phyloP scores from a whole-genome alignment of 805 yeast genomes.

The Kuraishia cidri region DNA sequence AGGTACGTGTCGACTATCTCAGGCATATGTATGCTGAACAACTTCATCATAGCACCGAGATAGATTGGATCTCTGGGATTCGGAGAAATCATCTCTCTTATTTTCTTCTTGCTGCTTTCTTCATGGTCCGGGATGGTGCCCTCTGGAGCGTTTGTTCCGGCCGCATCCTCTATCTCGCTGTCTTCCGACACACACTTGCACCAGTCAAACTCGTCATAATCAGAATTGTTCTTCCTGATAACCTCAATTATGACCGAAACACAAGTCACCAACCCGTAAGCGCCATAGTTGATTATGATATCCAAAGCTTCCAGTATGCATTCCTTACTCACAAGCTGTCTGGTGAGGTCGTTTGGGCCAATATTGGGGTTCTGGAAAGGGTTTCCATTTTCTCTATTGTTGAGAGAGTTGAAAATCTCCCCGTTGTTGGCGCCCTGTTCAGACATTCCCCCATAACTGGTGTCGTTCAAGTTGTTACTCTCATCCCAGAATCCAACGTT shows the following conservation, averaged over 20 bases:
- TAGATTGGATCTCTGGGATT: slow-evolving; percentile 86
- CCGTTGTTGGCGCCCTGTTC: slow-evolving; percentile 1
- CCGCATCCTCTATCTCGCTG: slow-evolving; percentile 9
- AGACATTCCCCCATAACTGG: slow-evolving; percentile 13
- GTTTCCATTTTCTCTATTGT: background rate
- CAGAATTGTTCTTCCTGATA: slow-evolving; percentile 90
- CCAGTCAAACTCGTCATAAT: slow-evolving; percentile 59
- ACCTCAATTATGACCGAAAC: slow-evolving; percentile 91
- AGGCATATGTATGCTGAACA: slow-evolving; percentile 46
- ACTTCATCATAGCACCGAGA: slow-evolving; percentile 72
- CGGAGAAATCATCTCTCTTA: slow-evolving; percentile 29
- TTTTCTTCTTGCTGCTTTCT: background rate
- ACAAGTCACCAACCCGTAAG: slow-evolving; percentile 78
- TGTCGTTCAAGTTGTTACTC: slow-evolving; percentile 5
- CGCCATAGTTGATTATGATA: slow-evolving; percentile 71
- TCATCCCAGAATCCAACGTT: slow-evolving; percentile 24
- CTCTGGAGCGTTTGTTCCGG: slow-evolving; percentile 3
- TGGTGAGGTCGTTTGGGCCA: slow-evolving; percentile 91
- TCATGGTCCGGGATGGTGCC: too few relatives aligned
- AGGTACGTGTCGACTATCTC: slow-evolving; percentile 20
- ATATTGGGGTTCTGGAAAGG: slow-evolving; percentile 79
- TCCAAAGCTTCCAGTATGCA: slow-evolving; percentile 60
- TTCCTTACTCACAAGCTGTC: slow-evolving; percentile 74
- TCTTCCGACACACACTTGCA: slow-evolving; percentile 12
- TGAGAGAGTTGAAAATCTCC: slow-evolving; percentile 1